Base-by-base conservation (phyloP, 139 green algal genomes). In the Desmodesmus armatus region DNA sequence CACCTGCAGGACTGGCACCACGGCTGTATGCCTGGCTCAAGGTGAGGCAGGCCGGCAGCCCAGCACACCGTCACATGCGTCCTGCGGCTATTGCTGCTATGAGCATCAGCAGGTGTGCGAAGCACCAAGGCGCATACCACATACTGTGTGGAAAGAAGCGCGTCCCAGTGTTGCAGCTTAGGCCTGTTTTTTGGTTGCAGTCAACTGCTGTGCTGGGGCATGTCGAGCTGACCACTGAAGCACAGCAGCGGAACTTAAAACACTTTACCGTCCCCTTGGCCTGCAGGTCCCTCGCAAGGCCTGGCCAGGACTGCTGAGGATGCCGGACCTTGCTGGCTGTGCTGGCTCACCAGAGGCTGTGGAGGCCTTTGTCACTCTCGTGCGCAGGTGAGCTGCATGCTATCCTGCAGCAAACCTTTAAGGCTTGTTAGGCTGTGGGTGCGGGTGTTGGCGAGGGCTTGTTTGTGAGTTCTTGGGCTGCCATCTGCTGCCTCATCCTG, bases 281-380 rank as follows among this genome's bases (percentile, higher is more conserved):
- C 55, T 83, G 21, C 55, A 65, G 43, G 31, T 77, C 6, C 79
- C 85, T 0, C 71, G 60, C 41, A 82, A 82, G 71, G 82, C 82
- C 15, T 87, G 82, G 82, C 82, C 82, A 49, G 82, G 82, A 17
- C 47, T 86, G 62, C 44, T 77, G 44, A 47, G 65, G 27, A 65
- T 94, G 75, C 91, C 92, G 31, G 82, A 90, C 23, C 69, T 90
- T 15, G 58, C 85, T 19, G 66, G 69, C 15, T 63, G 51, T 51
- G 62, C 82, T 27, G 82, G 60, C 21, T 47, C 76, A 15, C 39
- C 86, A 17, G 80, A 72, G 35, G 83, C 80, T 13, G 75, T 87
- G 35, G 83, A 85, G 44, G 79, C 72, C 17, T 86, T 92, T 51
- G 83, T 91, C 49, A 73, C 53, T 3, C 79, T 92, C 4, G 89